Evolutionary conservation across 345 rosid species (phyloP).

Genomic region (Ceriops tagal): DNA sequence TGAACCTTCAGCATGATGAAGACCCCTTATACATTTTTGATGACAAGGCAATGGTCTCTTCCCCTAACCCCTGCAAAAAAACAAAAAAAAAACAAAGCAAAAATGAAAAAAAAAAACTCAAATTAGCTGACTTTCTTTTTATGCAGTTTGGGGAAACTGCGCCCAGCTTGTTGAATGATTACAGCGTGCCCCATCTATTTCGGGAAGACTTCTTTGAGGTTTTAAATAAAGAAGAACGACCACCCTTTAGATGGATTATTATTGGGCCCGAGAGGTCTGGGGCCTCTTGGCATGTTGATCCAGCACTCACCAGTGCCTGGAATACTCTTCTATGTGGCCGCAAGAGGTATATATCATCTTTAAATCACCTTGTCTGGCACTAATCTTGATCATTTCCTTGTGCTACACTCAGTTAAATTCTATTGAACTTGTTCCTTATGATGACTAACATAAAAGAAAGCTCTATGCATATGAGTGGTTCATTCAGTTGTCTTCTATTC

Average conservation of each 20-base stretch:
- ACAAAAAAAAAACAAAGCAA: no score
- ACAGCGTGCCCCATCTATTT: constrained; percentile 74
- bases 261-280: constrained; percentile 98
- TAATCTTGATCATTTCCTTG: not conserved
- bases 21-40: constrained; percentile 94
- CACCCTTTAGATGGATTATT: constrained; percentile 89
- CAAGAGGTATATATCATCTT: constrained; percentile 57
- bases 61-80: no score
- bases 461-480: not conserved
- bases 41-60: constrained; percentile 52
- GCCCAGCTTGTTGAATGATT: constrained; percentile 72
- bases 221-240: constrained; percentile 67
- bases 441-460: not conserved
- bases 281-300: constrained; percentile 99
- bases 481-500: not conserved
- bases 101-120: not conserved
- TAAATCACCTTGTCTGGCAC: not conserved
- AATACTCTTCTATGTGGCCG: constrained; percentile 89
- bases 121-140: constrained; percentile 12
- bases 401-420: not conserved
- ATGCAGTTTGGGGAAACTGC: constrained; percentile 86
- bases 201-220: constrained; percentile 85
- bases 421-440: not conserved
- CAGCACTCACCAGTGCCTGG: constrained; percentile 98
- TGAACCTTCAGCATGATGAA: constrained; percentile 78